These are phyloP conservation scores for Comarum palustre DNA, from an alignment of 306 rosid genomes.

Conservation along the genomic window DNA sequence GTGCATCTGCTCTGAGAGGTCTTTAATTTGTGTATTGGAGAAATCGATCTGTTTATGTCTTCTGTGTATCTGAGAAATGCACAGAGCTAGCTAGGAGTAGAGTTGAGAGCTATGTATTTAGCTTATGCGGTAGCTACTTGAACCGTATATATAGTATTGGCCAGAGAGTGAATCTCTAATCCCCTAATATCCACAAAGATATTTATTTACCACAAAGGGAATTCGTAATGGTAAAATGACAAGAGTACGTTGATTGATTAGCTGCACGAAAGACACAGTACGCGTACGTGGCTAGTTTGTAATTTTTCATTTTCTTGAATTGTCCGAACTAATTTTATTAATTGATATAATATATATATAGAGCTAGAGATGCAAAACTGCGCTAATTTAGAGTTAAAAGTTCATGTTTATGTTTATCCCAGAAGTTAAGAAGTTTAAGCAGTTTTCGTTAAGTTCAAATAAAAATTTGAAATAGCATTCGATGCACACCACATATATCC, in stretches of 20 bases:
- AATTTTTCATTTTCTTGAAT: constrained; percentile 1
- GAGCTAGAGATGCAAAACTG: background rate
- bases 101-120: constrained; percentile 1
- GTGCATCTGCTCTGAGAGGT: too few species aligned
- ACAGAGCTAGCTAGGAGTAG: background rate
- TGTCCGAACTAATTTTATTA: constrained; percentile 1
- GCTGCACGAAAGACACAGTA: constrained; percentile 7
- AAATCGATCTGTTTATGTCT: background rate
- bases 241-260: constrained; percentile 6
- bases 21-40: too few species aligned
- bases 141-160: constrained; percentile 34
- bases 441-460: background rate
- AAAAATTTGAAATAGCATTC: background rate
- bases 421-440: background rate
- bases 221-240: constrained; percentile 20
- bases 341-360: background rate
- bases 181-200: constrained; percentile 7
- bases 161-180: constrained; percentile 7
- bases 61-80: constrained; percentile 1
- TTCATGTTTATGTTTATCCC: background rate
- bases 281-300: background rate
- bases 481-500: background rate
- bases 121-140: constrained; percentile 27
- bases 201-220: constrained; percentile 18
- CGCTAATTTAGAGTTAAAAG: background rate